phyloP scores from a whole-genome alignment of 2,329 filamentous ascomycete genomes.

The Zymoseptoria tritici region DNA sequence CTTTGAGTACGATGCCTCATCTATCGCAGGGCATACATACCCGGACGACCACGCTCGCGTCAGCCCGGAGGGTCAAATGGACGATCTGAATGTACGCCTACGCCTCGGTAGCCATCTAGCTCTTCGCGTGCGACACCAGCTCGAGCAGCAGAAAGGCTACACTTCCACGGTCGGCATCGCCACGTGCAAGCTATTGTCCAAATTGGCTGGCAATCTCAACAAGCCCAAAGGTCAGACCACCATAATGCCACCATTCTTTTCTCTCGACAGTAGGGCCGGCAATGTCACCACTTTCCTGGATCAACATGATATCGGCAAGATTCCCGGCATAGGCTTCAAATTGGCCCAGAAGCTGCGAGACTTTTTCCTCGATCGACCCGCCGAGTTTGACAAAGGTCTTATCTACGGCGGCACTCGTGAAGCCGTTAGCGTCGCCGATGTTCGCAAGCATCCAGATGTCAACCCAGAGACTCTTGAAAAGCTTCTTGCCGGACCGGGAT shows the following conservation, averaged over 20 bases:
- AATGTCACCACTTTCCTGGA: constrained; percentile 67
- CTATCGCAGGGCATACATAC: constrained; percentile 57
- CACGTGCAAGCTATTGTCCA: constrained; percentile 78
- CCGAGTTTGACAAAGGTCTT: constrained; percentile 38
- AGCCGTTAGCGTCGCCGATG: constrained; percentile 56
- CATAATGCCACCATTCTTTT: constrained; percentile 53
- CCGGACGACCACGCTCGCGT: constrained; percentile 30
- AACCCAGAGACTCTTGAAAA: constrained; percentile 58
- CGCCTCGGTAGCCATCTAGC: constrained; percentile 76
- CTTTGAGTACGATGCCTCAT: constrained; percentile 68
- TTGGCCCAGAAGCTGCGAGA: constrained; percentile 61
- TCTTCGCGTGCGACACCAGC: constrained; percentile 59
- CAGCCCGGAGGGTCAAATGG: constrained; percentile 3
- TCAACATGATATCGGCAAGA: constrained; percentile 63
- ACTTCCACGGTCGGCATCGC: constrained; percentile 83
- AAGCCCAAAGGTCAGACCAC: constrained; percentile 87
- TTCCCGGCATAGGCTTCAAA: constrained; percentile 81
- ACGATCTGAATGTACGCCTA: constrained; percentile 47
- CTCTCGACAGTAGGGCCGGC: constrained; percentile 24
- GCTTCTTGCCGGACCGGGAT: constrained; percentile 62
- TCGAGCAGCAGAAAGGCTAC: constrained; percentile 73
- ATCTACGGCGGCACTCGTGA: constrained; percentile 47
- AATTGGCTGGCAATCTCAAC: constrained; percentile 73
- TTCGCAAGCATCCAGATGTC: constrained; percentile 57
- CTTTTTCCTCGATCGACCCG: constrained; percentile 46